Percentiles rank a stretch among this genome's conserved stretches.
Conservation (phyloP, 345 rosid species). For the Hibiscus trionum region DNA sequence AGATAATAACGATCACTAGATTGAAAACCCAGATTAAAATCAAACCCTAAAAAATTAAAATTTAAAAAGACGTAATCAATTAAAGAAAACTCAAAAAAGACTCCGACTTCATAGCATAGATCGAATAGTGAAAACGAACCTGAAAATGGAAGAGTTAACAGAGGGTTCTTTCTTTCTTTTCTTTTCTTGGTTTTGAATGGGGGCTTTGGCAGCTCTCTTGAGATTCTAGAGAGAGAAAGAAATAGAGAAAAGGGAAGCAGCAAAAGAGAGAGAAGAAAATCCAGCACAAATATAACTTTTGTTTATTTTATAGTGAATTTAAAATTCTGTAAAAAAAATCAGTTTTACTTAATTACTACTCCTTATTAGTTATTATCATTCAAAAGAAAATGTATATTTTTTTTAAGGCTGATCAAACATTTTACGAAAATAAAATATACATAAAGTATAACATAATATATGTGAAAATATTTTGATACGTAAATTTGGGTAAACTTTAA, state of each 20-base stretch:
- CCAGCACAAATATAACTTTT: neutral
- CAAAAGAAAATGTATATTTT: no score
- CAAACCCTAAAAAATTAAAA: neutral
- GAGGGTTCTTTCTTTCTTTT: neutral
- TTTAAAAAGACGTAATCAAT: neutral
- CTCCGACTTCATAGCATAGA: slow-evolving; percentile 25
- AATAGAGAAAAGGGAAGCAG: neutral
- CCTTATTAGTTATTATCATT: no score
- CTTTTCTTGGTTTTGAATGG: neutral
- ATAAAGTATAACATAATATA: no score
- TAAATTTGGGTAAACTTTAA: no score
- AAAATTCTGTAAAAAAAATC: neutral
- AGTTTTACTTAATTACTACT: no score
- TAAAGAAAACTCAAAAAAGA: neutral
- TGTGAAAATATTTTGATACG: no score
- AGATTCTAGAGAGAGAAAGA: neutral
- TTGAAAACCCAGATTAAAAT: neutral
- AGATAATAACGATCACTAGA: neutral
- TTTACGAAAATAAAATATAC: no score
- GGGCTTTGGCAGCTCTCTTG: neutral
- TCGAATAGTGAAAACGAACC: slow-evolving; percentile 26
- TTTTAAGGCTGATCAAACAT: no score
- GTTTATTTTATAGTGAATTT: neutral
- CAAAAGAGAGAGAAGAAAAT: neutral
- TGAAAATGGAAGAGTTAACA: neutral